These are phyloP conservation scores for Daldinia grandis DNA, from an alignment of 495 filamentous ascomycete genomes.

Conservation along the genomic window DNA sequence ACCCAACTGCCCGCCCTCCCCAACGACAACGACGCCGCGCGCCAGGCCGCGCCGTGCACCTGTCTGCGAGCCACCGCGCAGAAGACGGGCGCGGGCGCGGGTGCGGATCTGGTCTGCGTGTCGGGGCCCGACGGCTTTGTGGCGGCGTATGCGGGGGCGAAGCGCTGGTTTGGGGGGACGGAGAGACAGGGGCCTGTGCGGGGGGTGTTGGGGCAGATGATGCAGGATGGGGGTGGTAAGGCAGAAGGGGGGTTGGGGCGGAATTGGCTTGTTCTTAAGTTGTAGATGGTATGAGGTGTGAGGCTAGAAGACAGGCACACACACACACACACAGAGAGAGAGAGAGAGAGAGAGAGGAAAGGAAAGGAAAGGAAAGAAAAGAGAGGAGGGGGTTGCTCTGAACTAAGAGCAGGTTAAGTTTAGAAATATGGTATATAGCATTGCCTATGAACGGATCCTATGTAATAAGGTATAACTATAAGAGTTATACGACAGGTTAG, in stretches of 20 bases:
- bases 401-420: too few species aligned
- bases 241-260: conserved; percentile 1
- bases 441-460: too few species aligned
- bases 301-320: too few species aligned
- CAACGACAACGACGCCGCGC: conserved; percentile 34
- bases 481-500: too few species aligned
- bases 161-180: conserved; percentile 72
- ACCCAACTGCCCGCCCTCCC: conserved; percentile 31
- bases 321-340: too few species aligned
- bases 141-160: conserved; percentile 76
- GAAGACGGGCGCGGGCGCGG: conserved; percentile 49
- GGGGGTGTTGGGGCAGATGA: conserved; percentile 51
- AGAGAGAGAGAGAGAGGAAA: neutral
- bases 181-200: conserved; percentile 72
- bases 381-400: too few species aligned
- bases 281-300: conserved; percentile 48
- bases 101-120: conserved; percentile 71
- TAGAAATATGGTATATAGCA: too few species aligned
- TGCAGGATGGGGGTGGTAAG: conserved; percentile 11
- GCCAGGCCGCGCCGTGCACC: conserved; percentile 10
- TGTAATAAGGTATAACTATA: too few species aligned
- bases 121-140: conserved; percentile 94
- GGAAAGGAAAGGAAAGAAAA: too few species aligned
- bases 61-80: conserved; percentile 29
- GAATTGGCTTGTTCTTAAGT: conserved; percentile 61